These are phyloP conservation scores for Lyophyllum shimeji DNA, from an alignment of 768 basidiomycete species.

Conservation along the genomic window DNA sequence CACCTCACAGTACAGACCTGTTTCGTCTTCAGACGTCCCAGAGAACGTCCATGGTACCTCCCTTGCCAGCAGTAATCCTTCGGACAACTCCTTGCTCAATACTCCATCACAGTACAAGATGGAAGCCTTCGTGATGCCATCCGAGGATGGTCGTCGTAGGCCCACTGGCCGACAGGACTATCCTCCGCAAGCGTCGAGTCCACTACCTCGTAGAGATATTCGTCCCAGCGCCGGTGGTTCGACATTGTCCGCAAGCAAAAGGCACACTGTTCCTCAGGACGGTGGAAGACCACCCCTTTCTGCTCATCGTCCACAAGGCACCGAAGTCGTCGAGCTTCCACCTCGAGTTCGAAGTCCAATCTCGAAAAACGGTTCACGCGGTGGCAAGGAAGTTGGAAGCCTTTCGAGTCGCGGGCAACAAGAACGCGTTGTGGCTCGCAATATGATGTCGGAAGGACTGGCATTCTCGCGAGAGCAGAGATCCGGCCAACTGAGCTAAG, in stretches of 20 bases:
- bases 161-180: constrained; percentile 1
- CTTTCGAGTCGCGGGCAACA: constrained; percentile 17
- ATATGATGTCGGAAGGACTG: background rate
- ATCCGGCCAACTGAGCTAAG: constrained; percentile 17
- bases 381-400: constrained; percentile 13
- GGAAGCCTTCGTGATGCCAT: constrained; percentile 44
- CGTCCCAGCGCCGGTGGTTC: background rate
- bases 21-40: constrained; percentile 23
- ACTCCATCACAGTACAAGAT: constrained; percentile 32
- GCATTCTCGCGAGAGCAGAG: constrained; percentile 20
- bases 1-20: constrained; percentile 25
- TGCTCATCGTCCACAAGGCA: constrained; percentile 53
- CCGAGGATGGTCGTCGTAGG: constrained; percentile 28
- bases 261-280: constrained; percentile 53
- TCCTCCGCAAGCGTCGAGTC: background rate
- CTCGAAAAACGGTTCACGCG: constrained; percentile 14
- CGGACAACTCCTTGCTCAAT: constrained; percentile 10
- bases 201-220: background rate
- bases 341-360: constrained; percentile 39
- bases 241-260: constrained; percentile 41
- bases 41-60: constrained; percentile 19
- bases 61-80: constrained; percentile 9
- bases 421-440: constrained; percentile 16
- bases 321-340: constrained; percentile 60
- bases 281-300: constrained; percentile 57